These are phyloP conservation scores for Macrophomina tecta DNA, from an alignment of 2,329 filamentous ascomycete genomes.

Conservation along the genomic window DNA sequence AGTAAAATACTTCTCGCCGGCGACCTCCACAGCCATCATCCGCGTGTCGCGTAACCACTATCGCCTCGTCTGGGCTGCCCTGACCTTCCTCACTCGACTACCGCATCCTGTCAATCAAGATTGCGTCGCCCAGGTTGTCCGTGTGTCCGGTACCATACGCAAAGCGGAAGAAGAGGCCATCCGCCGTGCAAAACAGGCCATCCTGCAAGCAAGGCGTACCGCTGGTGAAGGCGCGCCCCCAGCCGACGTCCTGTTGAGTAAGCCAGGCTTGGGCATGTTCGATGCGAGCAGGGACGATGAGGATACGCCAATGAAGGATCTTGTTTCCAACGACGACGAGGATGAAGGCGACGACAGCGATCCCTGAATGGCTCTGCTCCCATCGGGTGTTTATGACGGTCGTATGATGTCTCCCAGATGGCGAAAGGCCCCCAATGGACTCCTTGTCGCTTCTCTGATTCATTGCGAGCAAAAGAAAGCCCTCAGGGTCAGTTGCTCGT, in stretches of 20 bases:
- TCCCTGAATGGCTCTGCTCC: neutral
- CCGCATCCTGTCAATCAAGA: slow-evolving; percentile 64
- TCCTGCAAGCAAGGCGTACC: slow-evolving; percentile 4
- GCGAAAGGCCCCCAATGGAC: neutral
- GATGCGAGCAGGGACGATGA: neutral
- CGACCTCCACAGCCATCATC: slow-evolving; percentile 94
- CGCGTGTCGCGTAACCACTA: slow-evolving; percentile 82
- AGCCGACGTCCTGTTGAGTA: slow-evolving; percentile 13
- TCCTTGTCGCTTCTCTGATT: neutral
- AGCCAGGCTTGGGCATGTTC: neutral
- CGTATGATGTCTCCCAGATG: neutral
- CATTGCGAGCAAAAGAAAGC: neutral
- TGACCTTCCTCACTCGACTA: slow-evolving; percentile 78
- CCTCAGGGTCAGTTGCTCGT: neutral
- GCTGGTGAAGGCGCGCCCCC: slow-evolving; percentile 8
- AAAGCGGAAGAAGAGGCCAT: slow-evolving; percentile 92
- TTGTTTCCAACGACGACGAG: slow-evolving; percentile 2
- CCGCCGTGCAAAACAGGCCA: slow-evolving; percentile 65
- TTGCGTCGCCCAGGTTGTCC: slow-evolving; percentile 83
- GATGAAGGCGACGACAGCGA: neutral
- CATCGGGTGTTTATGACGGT: slow-evolving; percentile 2
- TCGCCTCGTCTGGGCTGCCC: slow-evolving; percentile 85
- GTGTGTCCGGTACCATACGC: slow-evolving; percentile 90
- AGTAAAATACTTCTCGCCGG: slow-evolving; percentile 92
- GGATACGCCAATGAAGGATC: slow-evolving; percentile 4